Conservation (phyloP, 495 filamentous ascomycete genomes). For the Neurospora cerealis region DNA sequence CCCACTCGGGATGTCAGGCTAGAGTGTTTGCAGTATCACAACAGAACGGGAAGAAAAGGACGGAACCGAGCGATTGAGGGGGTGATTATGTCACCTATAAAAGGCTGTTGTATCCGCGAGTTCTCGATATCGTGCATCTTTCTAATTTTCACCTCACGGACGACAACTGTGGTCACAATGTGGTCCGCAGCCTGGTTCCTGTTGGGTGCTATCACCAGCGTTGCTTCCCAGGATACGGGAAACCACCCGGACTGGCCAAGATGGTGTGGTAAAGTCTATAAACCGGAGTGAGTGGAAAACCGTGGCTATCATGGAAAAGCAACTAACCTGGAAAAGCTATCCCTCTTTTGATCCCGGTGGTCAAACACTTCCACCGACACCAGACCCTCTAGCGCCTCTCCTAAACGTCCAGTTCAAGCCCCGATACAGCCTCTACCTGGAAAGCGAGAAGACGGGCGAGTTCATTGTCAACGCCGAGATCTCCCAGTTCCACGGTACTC, state of each 20-base stretch:
- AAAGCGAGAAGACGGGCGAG: constrained; percentile 39
- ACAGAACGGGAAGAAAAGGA: neutral
- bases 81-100: neutral
- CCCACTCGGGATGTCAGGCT: neutral
- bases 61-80: neutral
- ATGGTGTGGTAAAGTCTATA: constrained; percentile 54
- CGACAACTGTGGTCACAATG: neutral
- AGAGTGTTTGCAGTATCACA: neutral
- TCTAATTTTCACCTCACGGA: neutral
- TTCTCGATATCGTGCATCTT: neutral
- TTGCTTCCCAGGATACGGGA: constrained; percentile 23
- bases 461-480: constrained; percentile 52
- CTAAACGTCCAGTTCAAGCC: constrained; percentile 50
- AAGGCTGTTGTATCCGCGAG: neutral
- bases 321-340: constrained; percentile 27
- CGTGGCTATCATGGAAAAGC: neutral
- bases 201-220: neutral
- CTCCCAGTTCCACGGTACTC: constrained; percentile 39
- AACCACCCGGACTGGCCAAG: constrained; percentile 36
- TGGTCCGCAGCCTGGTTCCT: neutral
- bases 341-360: constrained; percentile 53
- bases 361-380: constrained; percentile 36
- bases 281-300: constrained; percentile 26
- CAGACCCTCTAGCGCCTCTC: constrained; percentile 29
- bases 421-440: constrained; percentile 51